phyloP scores from a whole-genome alignment of 495 filamentous ascomycete species.

The Hypoxylon lenormandii region DNA sequence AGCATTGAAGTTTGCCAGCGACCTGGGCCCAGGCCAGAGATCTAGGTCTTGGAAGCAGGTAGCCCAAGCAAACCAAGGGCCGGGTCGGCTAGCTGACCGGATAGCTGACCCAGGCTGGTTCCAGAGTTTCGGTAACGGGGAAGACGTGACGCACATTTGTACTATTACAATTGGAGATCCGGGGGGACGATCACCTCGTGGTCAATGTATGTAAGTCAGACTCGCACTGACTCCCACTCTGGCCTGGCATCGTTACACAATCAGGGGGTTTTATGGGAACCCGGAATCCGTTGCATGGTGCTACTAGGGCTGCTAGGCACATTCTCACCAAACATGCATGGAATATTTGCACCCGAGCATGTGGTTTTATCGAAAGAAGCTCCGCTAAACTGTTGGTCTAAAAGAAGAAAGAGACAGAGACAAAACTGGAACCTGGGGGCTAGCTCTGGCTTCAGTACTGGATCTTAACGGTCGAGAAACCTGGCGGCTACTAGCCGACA shows the following conservation, averaged over 20 bases:
- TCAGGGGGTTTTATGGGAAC: constrained; percentile 3
- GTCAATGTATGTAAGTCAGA: constrained; percentile 35
- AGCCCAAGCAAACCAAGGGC: background rate
- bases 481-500: constrained; percentile 14
- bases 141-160: constrained; percentile 6
- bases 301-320: too few species aligned
- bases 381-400: background rate
- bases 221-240: background rate
- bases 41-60: constrained; percentile 6
- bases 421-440: constrained; percentile 6
- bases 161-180: constrained; percentile 4
- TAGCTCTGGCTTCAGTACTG: background rate
- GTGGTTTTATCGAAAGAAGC: constrained; percentile 2
- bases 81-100: background rate
- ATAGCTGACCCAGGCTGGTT: constrained; percentile 9
- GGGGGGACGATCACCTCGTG: constrained; percentile 39
- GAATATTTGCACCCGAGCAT: constrained; percentile 5
- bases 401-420: background rate
- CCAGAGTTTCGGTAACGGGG: constrained; percentile 40
- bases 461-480: constrained; percentile 14
- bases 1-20: constrained; percentile 2
- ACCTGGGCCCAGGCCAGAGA: constrained; percentile 1
- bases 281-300: constrained; percentile 1
- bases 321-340: background rate
- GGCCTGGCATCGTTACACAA: background rate